Evolutionary conservation across 805 yeast genomes (phyloP), one percentile per base, ranked within the genome.

Genomic region (Schwanniomyces pseudopolymorphus): DNA sequence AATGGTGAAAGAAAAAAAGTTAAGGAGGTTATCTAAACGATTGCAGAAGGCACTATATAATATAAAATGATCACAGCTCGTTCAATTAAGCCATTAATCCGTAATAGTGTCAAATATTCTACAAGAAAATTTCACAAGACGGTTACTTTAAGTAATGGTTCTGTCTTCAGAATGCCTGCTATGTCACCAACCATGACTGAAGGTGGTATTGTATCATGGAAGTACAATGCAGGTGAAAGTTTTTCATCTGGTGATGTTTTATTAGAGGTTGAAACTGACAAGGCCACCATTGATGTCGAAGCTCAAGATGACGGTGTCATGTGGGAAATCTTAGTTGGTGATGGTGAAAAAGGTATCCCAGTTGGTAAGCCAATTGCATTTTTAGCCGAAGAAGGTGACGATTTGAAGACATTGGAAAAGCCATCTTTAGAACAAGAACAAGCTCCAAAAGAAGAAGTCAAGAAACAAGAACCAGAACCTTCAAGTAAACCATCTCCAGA

Each of bases 161-260:
- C 70, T 17, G 67, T 73, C 31, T 89, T 89, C 70, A 83, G 76
- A 44, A 92, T 92, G 98, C 99, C 99, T 3, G 97, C 99, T 21
- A 89, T 92, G 97, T 91, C 97, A 4, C 99, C 99, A 37, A 92
- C 99, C 5, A 92, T 92, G 99, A 89, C 90, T 25, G 88, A 84
- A 62, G 99, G 99, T 35, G 97, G 96, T 5, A 79, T 92, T 53
- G 88, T 89, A 10, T 77, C 82, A 45, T 92, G 99, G 99, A 87
- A 89, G 63, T 75, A 84, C 59, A 84, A 90, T 64, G 50, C 67
- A 31, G 85, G 85, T 24, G 94, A 88, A 3, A 45, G 74, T 3
- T 92, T 86, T 67, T 60, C 72, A 26, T 79, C 95, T 6, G 99
- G 99, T 19, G 98, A 94, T 55, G 86, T 84, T 3, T 64, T 87